Conservation (phyloP, 2,329 filamentous ascomycete genomes). For the Phialophora chinensis region DNA sequence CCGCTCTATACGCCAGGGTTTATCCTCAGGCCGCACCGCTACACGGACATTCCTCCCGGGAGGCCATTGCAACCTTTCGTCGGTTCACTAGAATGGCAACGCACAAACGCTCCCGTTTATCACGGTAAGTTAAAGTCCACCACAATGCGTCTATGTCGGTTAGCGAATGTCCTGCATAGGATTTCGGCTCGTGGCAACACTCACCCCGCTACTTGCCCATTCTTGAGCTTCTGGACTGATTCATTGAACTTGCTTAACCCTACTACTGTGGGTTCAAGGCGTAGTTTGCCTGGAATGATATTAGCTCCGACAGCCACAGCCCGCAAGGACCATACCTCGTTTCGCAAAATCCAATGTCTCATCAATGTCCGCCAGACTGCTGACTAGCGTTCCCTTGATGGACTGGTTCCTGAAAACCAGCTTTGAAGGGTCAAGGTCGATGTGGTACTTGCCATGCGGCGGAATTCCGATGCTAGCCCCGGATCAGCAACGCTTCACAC, state of each 20-base stretch:
- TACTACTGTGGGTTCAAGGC: constrained; percentile 37
- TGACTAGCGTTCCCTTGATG: constrained; percentile 35
- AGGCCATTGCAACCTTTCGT: not conserved
- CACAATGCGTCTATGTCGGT: constrained; percentile 37
- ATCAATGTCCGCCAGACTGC: constrained; percentile 33
- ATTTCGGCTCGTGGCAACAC: constrained; percentile 3
- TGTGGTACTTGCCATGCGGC: constrained; percentile 34
- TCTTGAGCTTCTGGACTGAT: constrained; percentile 38
- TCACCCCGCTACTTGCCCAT: constrained; percentile 39
- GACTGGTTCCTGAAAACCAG: constrained; percentile 35
- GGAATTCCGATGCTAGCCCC: constrained; percentile 48
- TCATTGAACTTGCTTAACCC: constrained; percentile 39
- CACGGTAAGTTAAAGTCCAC: constrained; percentile 39
- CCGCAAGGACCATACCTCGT: constrained; percentile 25
- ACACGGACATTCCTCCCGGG: not conserved
- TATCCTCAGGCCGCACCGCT: not conserved
- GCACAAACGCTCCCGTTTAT: constrained; percentile 1
- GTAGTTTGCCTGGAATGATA: constrained; percentile 32
- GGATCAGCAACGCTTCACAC: constrained; percentile 4
- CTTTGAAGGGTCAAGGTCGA: constrained; percentile 32
- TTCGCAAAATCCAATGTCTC: constrained; percentile 36
- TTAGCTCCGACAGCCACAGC: not conserved
- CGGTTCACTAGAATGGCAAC: not conserved
- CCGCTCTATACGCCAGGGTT: not conserved
- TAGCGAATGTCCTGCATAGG: constrained; percentile 15